Conservation (phyloP, 176 grass and related monocot genomes). For the Rhynchospora pubera region DNA sequence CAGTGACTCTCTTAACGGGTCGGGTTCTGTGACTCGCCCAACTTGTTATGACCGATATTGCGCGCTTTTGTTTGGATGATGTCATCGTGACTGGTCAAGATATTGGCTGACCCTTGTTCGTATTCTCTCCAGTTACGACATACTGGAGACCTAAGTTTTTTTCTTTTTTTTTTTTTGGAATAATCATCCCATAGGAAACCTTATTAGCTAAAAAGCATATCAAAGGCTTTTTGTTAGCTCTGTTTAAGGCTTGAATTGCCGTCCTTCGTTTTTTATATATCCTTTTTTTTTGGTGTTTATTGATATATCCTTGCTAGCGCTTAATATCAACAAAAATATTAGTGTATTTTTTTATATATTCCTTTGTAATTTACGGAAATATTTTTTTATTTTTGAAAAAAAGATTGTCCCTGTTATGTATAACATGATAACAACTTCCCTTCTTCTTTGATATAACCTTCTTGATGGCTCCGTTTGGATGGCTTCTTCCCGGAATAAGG, state of each 20-base stretch:
- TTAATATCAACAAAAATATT: no score
- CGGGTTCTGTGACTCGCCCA: not conserved
- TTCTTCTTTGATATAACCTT: not conserved
- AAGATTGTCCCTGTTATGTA: not conserved
- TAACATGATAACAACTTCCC: not conserved
- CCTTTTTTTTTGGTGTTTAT: no score
- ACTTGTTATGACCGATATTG: conserved; percentile 1
- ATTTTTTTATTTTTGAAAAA: no score
- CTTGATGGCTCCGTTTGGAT: no score
- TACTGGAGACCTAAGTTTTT: not conserved
- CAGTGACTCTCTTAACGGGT: not conserved
- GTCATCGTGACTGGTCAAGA: not conserved
- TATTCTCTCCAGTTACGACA: not conserved
- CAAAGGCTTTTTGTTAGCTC: no score
- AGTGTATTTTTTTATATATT: no score
- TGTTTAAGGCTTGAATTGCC: no score
- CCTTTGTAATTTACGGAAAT: no score
- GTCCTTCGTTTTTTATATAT: no score
- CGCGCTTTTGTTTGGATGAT: not conserved
- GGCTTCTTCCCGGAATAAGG: no score
- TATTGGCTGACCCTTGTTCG: not conserved
- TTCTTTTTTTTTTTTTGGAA: not conserved
- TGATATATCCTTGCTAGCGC: no score
- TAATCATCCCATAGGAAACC: not conserved
- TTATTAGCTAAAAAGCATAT: no score